Percentiles rank a stretch among this genome's conserved stretches.
phyloP scores from a whole-genome alignment of 108 stramenopile species.

The Discostella stelligeroides region DNA sequence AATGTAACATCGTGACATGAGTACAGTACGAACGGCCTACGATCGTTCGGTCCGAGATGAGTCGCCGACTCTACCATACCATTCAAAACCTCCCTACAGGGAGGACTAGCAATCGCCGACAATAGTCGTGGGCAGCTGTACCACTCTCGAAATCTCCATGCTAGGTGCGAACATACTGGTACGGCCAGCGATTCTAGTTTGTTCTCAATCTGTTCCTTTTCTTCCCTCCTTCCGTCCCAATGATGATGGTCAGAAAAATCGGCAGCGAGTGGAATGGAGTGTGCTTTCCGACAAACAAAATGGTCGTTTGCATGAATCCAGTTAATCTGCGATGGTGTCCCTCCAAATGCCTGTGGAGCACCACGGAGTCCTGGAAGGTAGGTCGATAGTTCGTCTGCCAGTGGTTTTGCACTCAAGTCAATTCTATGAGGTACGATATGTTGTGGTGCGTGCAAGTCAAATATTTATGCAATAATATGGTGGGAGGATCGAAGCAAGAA shows the following conservation, averaged over 20 bases:
- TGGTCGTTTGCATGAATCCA: constrained; percentile 84
- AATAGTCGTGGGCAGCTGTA: constrained; percentile 62
- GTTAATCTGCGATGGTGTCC: constrained; percentile 61
- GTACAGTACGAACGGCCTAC: constrained; percentile 65
- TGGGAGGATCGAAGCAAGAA: background rate
- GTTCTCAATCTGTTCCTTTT: constrained; percentile 53
- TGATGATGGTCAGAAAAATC: constrained; percentile 46
- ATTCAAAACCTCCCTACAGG: constrained; percentile 56
- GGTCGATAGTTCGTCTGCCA: constrained; percentile 62
- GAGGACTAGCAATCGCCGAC: constrained; percentile 64
- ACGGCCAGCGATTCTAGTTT: constrained; percentile 48
- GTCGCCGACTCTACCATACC: constrained; percentile 40
- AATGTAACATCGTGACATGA: constrained; percentile 83
- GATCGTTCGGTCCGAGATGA: constrained; percentile 21
- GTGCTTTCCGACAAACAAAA: constrained; percentile 75
- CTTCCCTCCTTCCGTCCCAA: constrained; percentile 40
- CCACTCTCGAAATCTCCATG: constrained; percentile 82
- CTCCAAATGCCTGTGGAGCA: constrained; percentile 49
- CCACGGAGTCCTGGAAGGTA: constrained; percentile 64
- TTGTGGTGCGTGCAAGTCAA: too few relatives aligned
- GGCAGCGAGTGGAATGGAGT: constrained; percentile 52
- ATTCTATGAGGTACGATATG: too few relatives aligned
- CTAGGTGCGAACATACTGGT: constrained; percentile 63
- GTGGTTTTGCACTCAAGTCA: constrained; percentile 60
- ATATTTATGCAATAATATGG: too few relatives aligned